Base-by-base conservation (phyloP, 306 rosid genomes). In the Luffa acutangula region DNA sequence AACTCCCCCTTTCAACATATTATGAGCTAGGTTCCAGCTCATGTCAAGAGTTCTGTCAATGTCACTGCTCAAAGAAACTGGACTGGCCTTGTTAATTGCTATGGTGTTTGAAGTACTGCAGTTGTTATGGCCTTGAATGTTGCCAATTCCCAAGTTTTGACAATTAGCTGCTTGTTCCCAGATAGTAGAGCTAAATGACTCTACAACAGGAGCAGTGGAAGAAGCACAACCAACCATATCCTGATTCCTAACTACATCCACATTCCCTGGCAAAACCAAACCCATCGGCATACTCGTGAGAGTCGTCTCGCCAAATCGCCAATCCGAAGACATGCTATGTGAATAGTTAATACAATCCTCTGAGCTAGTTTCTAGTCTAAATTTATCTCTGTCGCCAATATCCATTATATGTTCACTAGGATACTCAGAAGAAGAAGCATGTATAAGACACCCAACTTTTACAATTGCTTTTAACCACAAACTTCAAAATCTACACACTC, bases 201-300 rank as follows among this genome's bases (percentile, higher is more conserved):
- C 97, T 66, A 83, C 94, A 93, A 89, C 83, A 80, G 89, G 83
- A 78, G 92, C 89, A 78, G 98, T 86, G 43, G 96, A 85, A 70
- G 89, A 84, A 80, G 91, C 86, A 57, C 92, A 85, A 80, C 89
- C 89, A 84, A 85, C 82, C 7, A 92, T 78, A 88, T 88, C 90
- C 80, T 84, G 89, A 81, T 85, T 89, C 84, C 84, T 79, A 69
- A 85, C 81, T 78, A 73, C 12, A 76, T 88, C 76, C 36, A 88
- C 84, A 86, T 88, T 87, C 33, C 88, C 90, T 42, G 70, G 34
- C 0, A 82, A 69, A 83, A 83, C 89, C 86, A 93, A 85, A 41
- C 91, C 96, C 79, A 80, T 82, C 7, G 93, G 85, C 59, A 92
- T 78, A 83, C 80, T 86, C 51, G 86, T 78, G 84, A 89, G 84